Conservation (phyloP, 176 grass and related monocot genomes). For the Carex scoparia region DNA sequence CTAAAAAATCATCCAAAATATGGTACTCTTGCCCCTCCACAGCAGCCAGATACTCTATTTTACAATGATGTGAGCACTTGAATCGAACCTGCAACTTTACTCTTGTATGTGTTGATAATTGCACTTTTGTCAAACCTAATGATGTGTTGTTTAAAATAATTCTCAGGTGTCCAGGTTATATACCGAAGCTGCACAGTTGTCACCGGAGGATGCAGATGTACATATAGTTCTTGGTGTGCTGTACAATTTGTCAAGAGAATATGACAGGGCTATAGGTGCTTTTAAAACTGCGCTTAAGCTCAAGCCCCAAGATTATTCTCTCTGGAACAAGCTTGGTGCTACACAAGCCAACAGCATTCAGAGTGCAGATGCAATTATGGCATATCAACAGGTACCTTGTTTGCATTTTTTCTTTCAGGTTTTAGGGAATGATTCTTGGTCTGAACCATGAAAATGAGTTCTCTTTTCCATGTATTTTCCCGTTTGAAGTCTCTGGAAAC, state of each 20-base stretch:
- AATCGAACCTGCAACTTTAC: not conserved
- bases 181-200: slow-evolving; percentile 87
- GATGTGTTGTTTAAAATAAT: slow-evolving; percentile 13
- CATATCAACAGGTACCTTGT: slow-evolving; percentile 82
- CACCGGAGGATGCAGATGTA: slow-evolving; percentile 93
- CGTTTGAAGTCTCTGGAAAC: not conserved
- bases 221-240: slow-evolving; percentile 96
- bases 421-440: not conserved
- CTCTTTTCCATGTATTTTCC: not conserved
- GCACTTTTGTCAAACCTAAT: slow-evolving; percentile 17
- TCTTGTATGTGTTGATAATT: not conserved
- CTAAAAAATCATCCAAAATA: slow-evolving; percentile 99
- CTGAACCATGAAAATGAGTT: not conserved
- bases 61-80: slow-evolving; percentile 60
- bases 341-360: slow-evolving; percentile 98
- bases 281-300: slow-evolving; percentile 84
- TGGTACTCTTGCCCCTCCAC: slow-evolving; percentile 52
- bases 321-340: slow-evolving; percentile 99
- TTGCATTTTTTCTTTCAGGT: not conserved
- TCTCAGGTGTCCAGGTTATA: slow-evolving; percentile 84
- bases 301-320: slow-evolving; percentile 88
- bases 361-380: slow-evolving; percentile 86
- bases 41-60: slow-evolving; percentile 64
- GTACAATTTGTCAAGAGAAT: slow-evolving; percentile 98
- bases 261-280: slow-evolving; percentile 89